Conservation (phyloP, 768 basidiomycete species). For the Auriscalpium vulgare region DNA sequence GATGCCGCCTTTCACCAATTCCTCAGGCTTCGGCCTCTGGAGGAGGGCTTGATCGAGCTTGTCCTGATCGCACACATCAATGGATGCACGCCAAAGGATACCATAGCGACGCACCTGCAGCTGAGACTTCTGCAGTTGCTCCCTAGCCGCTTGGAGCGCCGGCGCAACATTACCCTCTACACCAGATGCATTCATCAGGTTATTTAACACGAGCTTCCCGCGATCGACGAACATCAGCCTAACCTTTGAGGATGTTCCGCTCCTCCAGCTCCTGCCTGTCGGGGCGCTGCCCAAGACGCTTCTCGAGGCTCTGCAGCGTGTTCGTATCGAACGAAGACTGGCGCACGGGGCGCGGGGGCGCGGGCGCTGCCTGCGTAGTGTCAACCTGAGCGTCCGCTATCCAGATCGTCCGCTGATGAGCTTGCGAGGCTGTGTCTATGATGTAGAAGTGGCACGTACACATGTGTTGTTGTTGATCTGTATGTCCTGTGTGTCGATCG, state of each 20-base stretch:
- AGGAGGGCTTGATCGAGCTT: constrained; percentile 55
- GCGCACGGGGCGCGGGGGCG: constrained; percentile 14
- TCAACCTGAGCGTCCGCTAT: background rate
- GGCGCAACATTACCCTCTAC: constrained; percentile 61
- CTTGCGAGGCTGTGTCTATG: too few relatives aligned
- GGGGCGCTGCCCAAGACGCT: constrained; percentile 43
- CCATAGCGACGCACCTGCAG: constrained; percentile 39
- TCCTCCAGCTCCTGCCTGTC: constrained; percentile 56
- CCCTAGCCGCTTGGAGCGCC: constrained; percentile 49
- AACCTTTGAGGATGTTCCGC: constrained; percentile 65
- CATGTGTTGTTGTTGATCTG: background rate
- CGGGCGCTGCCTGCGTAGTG: background rate
- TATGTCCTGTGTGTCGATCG: background rate
- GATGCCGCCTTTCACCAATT: constrained; percentile 60
- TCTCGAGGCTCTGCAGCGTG: constrained; percentile 42
- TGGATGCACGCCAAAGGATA: background rate
- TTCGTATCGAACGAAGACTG: constrained; percentile 26
- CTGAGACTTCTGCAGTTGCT: constrained; percentile 52
- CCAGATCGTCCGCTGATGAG: background rate
- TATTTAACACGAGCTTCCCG: background rate
- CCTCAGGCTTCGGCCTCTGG: constrained; percentile 48
- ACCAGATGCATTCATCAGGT: background rate
- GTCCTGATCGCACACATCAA: constrained; percentile 32
- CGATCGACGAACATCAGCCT: constrained; percentile 2
- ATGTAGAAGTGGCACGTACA: too few relatives aligned